These are phyloP conservation scores for Blastocladiella emersonii DNA, from an alignment of 371 early-diverging fungal genomes.

Conservation along the genomic window DNA sequence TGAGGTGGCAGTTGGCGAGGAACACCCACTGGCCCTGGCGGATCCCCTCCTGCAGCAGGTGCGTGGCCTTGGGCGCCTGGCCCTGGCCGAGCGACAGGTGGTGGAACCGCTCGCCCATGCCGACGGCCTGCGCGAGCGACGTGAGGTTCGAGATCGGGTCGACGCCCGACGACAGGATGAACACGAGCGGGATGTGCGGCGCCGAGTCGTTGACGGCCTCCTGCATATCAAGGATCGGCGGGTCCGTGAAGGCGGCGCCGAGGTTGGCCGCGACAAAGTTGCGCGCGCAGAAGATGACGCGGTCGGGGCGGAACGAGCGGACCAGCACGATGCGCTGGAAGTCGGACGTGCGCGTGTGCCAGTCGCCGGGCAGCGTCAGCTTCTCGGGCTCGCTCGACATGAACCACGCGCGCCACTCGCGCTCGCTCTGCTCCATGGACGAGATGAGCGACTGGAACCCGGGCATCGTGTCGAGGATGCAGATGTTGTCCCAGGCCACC, in stretches of 20 bases:
- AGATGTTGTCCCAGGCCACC: conserved; percentile 34
- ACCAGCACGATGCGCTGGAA: conserved; percentile 34
- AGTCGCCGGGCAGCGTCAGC: conserved; percentile 33
- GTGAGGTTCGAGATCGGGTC: conserved; percentile 27
- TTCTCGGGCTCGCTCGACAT: conserved; percentile 33
- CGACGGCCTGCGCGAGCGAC: conserved; percentile 25
- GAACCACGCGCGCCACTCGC: conserved; percentile 41
- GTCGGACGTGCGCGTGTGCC: conserved; percentile 40
- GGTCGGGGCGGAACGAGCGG: conserved; percentile 32
- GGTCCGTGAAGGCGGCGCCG: conserved; percentile 32
- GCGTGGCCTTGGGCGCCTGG: conserved; percentile 32
- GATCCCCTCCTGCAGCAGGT: conserved; percentile 29
- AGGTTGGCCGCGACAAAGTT: conserved; percentile 30
- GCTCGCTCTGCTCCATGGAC: conserved; percentile 36
- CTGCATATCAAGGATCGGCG: conserved; percentile 25
- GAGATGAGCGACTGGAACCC: conserved; percentile 27
- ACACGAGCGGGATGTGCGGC: conserved; percentile 30
- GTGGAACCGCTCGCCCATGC: conserved; percentile 28
- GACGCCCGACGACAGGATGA: conserved; percentile 34
- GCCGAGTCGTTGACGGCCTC: conserved; percentile 33
- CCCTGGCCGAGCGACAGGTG: conserved; percentile 39
- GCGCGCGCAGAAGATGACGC: conserved; percentile 29
- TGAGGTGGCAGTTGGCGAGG: conserved; percentile 39
- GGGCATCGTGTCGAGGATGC: conserved; percentile 26
- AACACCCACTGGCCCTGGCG: conserved; percentile 38